A percentile compares a stretch with the other conserved stretches of the same genome.
Evolutionary conservation across 805 yeast species (phyloP).

Genomic region (Saccharomycopsis fermentans): DNA sequence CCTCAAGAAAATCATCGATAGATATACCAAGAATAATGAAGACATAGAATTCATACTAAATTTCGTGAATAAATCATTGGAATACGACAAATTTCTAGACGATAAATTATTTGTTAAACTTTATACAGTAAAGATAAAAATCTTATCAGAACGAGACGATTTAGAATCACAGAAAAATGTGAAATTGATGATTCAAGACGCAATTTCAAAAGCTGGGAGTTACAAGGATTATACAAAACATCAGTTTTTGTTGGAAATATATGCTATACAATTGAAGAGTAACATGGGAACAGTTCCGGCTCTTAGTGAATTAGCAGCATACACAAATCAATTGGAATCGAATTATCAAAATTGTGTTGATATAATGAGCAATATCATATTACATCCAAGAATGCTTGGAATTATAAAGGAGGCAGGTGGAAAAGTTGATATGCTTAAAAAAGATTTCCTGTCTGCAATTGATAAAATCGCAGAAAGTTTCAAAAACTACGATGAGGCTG

Average conservation of each 20-base stretch:
- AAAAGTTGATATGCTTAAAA: conserved; percentile 48
- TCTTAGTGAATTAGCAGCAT: neutral
- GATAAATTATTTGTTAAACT: conserved; percentile 40
- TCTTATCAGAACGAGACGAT: conserved; percentile 26
- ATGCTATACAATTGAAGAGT: conserved; percentile 52
- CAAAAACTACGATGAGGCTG: conserved; percentile 55
- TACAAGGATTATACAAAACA: conserved; percentile 36
- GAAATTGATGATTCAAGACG: conserved; percentile 21
- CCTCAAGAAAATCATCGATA: conserved; percentile 28
- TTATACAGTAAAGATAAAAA: conserved; percentile 35
- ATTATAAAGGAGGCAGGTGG: conserved; percentile 74
- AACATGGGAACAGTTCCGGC: neutral
- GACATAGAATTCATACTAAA: conserved; percentile 25
- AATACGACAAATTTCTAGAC: conserved; percentile 18
- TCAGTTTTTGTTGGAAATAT: conserved; percentile 47
- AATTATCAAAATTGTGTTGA: conserved; percentile 39
- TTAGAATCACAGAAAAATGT: conserved; percentile 17
- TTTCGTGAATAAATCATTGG: conserved; percentile 27
- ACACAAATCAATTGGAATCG: conserved; percentile 21
- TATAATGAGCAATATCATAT: conserved; percentile 46
- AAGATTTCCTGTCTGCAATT: conserved; percentile 48
- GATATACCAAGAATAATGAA: conserved; percentile 25
- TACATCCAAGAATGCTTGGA: conserved; percentile 69
- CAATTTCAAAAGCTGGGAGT: conserved; percentile 32
- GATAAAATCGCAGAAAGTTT: conserved; percentile 43